Evolutionary conservation across 2,329 filamentous ascomycete genomes (phyloP), one percentile per base, ranked within the genome.

Genomic region (Emydomyces testavorans): DNA sequence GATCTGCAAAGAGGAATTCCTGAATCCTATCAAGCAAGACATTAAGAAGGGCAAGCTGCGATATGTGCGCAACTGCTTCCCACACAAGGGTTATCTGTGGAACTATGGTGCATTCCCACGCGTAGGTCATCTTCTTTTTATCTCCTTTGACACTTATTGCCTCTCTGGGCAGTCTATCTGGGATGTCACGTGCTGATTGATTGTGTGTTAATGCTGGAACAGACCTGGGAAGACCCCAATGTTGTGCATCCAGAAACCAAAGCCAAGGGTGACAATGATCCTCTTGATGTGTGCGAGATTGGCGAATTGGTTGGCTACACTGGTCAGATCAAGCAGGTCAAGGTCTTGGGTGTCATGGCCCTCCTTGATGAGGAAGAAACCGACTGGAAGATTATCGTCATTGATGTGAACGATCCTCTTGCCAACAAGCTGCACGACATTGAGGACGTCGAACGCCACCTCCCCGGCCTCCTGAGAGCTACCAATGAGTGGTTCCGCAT

Each of bases 401-500:
- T 98, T 66, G 92, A 98, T 68, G 74, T 95, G 68, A 94, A 96
- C 74, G 92, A 98, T 75, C 90, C 92, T 58, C 78, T 98, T 56
- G 92, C 92, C 49, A 72, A 85, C 65, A 94, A 94, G 80, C 84
- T 98, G 67, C 90, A 98, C 75, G 90, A 96, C 69, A 83, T 96
- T 55, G 92, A 96, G 79, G 92, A 98, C 67, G 92, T 98, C 60
- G 92, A 98, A 80, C 83, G 90, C 66, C 92, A 96, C 76, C 82
- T 98, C 50, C 92, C 92, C 52, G 92, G 92, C 61, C 86, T 98
- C 52, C 79, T 98, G 68, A 85, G 92, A 59, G 92, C 92, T 66
- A 96, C 90, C 67, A 98, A 98, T 67, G 92, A 98, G 78, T 98
- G 92, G 92, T 98, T 98, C 88, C 88, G 92, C 71, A 98, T 98